Base-by-base conservation (phyloP, 2,329 filamentous ascomycete genomes). In the Cytospora piceae region DNA sequence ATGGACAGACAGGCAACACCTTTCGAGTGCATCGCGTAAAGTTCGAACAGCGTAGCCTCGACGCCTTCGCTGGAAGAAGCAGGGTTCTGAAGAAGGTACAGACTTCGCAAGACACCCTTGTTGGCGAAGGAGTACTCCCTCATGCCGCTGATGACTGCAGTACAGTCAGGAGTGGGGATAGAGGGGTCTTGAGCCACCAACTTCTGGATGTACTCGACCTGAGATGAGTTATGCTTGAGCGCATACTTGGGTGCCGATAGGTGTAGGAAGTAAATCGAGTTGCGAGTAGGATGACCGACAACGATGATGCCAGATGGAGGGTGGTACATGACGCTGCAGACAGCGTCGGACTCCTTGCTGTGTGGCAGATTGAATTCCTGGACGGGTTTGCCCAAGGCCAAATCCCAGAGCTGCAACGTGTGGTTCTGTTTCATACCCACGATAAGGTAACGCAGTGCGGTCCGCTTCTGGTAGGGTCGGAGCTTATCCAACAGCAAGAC, bases 351-450 rank as follows among this genome's bases (percentile, higher is more conserved):
- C 76, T 98, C 94, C 74, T 95, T 96, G 79, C 92, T 92, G 75
- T 99, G 94, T 0, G 95, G 95, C 64, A 99, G 88, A 76, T 97
- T 95, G 76, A 99, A 90, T 80, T 99, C 95, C 77, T 99, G 94
- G 46, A 99, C 95, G 34, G 94, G 92, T 79, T 97, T 97, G 71
- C 91, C 91, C 39, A 99, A 88, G 52, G 92, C 93, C 74, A 99
- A 88, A 81, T 99, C 95, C 96, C 95, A 99, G 54, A 99, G 87
- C 82, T 99, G 96, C 68, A 99, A 87, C 64, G 94, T 96, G 80
- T 99, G 95, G 78, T 99, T 99, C 78, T 99, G 95, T 82, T 98
- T 97, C 87, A 98, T 93, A 73, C 95, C 95, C 69, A 99, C 92
- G 75, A 99, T 90, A 81, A 99, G 90, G 81, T 99, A 99, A 68